Conservation (phyloP, 1,284 basidiomycete genomes). For the Acaromyces ingoldii region DNA sequence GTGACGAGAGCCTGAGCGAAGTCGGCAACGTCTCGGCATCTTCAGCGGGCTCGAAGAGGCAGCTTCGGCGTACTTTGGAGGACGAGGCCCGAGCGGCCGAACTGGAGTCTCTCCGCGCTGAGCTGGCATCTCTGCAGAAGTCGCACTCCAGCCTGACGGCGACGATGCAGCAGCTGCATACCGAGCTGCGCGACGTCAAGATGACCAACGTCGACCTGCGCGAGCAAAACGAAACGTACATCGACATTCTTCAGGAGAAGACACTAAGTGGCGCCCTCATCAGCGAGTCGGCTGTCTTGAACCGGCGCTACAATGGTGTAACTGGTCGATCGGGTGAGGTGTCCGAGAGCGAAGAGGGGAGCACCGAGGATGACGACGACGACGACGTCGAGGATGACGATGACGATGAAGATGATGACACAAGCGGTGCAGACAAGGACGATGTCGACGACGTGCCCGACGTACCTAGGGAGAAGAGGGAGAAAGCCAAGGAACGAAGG, state of each 20-base stretch:
- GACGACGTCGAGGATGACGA: slow-evolving; percentile 17
- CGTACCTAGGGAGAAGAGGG: slow-evolving; percentile 15
- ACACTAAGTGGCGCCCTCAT: slow-evolving; percentile 36
- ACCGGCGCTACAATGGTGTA: slow-evolving; percentile 4
- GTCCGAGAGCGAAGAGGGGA: not conserved
- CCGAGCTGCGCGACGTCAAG: slow-evolving; percentile 30
- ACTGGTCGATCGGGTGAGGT: not conserved
- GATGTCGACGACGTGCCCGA: slow-evolving; percentile 41
- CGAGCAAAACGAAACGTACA: slow-evolving; percentile 35
- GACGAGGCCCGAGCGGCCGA: not conserved
- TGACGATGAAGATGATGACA: slow-evolving; percentile 12
- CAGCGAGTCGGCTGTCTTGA: slow-evolving; percentile 33
- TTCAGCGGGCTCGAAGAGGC: too few species aligned
- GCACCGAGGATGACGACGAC: slow-evolving; percentile 15
- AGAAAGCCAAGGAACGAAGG: slow-evolving; percentile 9
- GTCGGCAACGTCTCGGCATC: not conserved
- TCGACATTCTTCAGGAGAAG: slow-evolving; percentile 40
- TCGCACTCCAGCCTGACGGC: slow-evolving; percentile 16
- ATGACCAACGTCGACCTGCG: slow-evolving; percentile 22
- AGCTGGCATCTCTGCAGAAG: slow-evolving; percentile 17
- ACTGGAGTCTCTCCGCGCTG: slow-evolving; percentile 12
- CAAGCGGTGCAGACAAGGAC: slow-evolving; percentile 15
- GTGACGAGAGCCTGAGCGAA: not conserved
- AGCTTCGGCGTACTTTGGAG: too few species aligned
- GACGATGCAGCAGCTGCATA: slow-evolving; percentile 25